Base-by-base conservation (phyloP, 768 basidiomycete species). In the Vishniacozyma victoriae region DNA sequence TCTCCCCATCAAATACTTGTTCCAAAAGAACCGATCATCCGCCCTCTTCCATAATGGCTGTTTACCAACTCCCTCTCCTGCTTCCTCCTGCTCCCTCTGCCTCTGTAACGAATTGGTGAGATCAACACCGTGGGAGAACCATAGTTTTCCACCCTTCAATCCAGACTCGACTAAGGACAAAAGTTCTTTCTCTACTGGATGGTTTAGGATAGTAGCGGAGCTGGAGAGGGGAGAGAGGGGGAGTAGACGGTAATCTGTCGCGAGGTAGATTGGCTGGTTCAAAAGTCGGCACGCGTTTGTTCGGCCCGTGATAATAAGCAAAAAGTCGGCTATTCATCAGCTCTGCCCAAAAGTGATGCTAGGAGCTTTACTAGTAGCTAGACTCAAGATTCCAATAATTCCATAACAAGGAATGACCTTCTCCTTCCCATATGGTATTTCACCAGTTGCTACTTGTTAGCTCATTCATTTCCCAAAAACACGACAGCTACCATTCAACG, bases 11-110 rank as follows among this genome's bases (percentile, higher is more conserved):
- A 85, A 64, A 41, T 54, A 86, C 80, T 82, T 86, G 73, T 99
- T 99, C 93, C 93, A 99, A 74, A 97, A 97, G 75, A 99, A 99
- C 54, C 92, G 79, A 64, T 95, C 90, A 57, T 99, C 95, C 31
- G 84, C 85, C 84, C 92, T 60, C 44, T 55, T 60, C 70, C 70
- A 72, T 23, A 66, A 44, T 2, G 67, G 67, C 43, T 41, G 38
- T 1, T 52, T 33, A 12, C 47, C 41, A n/a, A 46, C 49, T 5
- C 56, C 55, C 75, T 83, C 19, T 73, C 76, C 20, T 71, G 38
- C 72, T 39, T 81, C 78, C 41, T 76, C 76, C 9, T 76, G 73
- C 27, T 77, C 75, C 78, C 82, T 83, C 69, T 96, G 93, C 29
- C 78, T 76, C 77, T 99, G 91, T 48, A 97, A 72, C 37, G 86